A percentile compares a stretch with the other conserved stretches of the same genome.
Conservation (phyloP, 2,329 filamentous ascomycete genomes). For the Pleurostoma richardsiae region DNA sequence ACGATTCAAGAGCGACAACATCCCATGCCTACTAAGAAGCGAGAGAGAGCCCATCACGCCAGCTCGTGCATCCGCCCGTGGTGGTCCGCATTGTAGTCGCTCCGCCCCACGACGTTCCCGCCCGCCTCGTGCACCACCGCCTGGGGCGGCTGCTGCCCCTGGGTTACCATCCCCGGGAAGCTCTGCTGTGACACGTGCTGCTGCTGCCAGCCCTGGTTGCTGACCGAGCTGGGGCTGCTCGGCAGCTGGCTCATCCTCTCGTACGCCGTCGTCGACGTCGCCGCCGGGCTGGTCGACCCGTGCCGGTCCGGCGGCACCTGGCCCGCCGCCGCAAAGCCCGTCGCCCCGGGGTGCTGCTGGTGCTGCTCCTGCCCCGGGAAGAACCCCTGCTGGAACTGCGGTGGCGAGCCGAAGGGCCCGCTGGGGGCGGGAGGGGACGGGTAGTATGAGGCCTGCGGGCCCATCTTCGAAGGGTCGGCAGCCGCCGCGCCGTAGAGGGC, state of each 20-base stretch:
- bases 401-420: neutral
- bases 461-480: neutral
- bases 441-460: neutral
- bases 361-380: neutral
- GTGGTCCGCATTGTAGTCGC: conserved; percentile 23
- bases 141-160: conserved; percentile 16
- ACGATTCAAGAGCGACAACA: too few species aligned
- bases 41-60: conserved; percentile 12
- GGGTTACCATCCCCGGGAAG: conserved; percentile 6
- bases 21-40: too few species aligned
- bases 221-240: conserved; percentile 5
- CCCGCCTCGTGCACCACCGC: conserved; percentile 31
- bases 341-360: neutral
- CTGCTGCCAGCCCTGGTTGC: neutral
- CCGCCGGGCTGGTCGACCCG: neutral
- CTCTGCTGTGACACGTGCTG: neutral
- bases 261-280: conserved; percentile 7
- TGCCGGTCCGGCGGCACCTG: neutral
- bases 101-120: conserved; percentile 22
- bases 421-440: neutral
- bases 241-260: conserved; percentile 1
- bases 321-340: neutral
- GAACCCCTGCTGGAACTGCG: neutral
- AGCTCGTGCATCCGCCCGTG: conserved; percentile 36
- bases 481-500: neutral